Conservation (phyloP, 441 rosid species). For the Melastoma candidum region DNA sequence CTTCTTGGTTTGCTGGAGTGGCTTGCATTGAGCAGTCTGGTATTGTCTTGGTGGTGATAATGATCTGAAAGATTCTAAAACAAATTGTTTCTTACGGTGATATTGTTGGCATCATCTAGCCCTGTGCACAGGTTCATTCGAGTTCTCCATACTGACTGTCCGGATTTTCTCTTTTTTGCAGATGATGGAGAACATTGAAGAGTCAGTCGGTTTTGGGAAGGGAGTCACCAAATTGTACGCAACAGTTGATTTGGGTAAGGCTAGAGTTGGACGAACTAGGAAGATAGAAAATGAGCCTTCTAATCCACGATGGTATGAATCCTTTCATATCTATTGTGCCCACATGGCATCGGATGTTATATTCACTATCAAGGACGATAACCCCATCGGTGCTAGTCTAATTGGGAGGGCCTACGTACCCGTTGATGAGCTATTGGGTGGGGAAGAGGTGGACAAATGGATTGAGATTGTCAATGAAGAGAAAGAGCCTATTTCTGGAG, state of each 20-base stretch:
- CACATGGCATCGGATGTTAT: slow-evolving; percentile 72
- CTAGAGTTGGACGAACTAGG: slow-evolving; percentile 94
- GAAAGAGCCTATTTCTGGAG: slow-evolving; percentile 45
- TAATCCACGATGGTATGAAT: slow-evolving; percentile 90
- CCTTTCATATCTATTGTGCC: slow-evolving; percentile 89
- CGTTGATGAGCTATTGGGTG: slow-evolving; percentile 51
- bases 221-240: slow-evolving; percentile 73
- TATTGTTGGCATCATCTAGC: too few species aligned
- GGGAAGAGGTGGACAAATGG: slow-evolving; percentile 83
- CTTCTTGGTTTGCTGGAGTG: too few species aligned
- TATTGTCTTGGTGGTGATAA: too few species aligned
- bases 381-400: slow-evolving; percentile 83
- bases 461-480: slow-evolving; percentile 67
- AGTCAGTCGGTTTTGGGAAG: slow-evolving; percentile 69
- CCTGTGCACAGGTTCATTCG: too few species aligned
- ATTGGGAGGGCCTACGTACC: slow-evolving; percentile 85
- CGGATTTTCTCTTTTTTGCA: slow-evolving; percentile 22
- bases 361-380: slow-evolving; percentile 83
- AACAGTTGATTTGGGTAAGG: slow-evolving; percentile 75
- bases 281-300: slow-evolving; percentile 39
- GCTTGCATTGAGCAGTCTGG: too few species aligned
- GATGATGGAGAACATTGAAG: slow-evolving; percentile 66
- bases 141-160: too few species aligned
- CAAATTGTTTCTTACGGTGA: too few species aligned
- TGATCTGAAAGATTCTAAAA: too few species aligned